Percentiles rank a stretch among this genome's conserved stretches.
Evolutionary conservation across 495 filamentous ascomycete genomes (phyloP).

Genomic region (Neurospora sp.): DNA sequence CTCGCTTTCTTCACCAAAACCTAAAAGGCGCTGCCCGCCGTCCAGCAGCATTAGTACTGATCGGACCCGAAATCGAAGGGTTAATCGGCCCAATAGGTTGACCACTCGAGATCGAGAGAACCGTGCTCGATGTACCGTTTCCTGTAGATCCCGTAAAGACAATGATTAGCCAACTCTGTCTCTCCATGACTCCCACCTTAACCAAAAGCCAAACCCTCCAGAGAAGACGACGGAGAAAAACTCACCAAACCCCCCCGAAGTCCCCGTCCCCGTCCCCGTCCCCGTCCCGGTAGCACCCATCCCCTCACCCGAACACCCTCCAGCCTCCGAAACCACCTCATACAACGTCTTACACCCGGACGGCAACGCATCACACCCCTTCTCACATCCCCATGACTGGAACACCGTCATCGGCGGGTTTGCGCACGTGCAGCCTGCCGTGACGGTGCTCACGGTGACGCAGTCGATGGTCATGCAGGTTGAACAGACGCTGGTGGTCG

Average conservation of each 20-base stretch:
- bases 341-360: slow-evolving; percentile 15
- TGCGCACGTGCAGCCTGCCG: slow-evolving; percentile 11
- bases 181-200: no score
- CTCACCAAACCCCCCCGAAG: not conserved
- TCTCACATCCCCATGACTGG: slow-evolving; percentile 8
- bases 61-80: not conserved
- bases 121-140: not conserved
- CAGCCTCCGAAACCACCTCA: slow-evolving; percentile 4
- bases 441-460: slow-evolving; percentile 11
- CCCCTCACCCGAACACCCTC: not conserved
- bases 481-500: slow-evolving; percentile 15
- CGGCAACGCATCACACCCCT: slow-evolving; percentile 12
- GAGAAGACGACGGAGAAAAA: not conserved
- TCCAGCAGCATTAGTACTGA: not conserved
- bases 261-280: not conserved
- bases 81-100: not conserved
- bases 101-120: not conserved
- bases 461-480: slow-evolving; percentile 18
- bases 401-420: slow-evolving; percentile 16
- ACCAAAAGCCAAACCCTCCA: no score
- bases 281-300: no score
- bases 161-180: not conserved
- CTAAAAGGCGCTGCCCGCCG: not conserved
- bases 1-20: not conserved
- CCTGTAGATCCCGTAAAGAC: not conserved